Evolutionary conservation across 192 early-diverging fungal species (phyloP).

Genomic region (Bifiguratus adelaidae): DNA sequence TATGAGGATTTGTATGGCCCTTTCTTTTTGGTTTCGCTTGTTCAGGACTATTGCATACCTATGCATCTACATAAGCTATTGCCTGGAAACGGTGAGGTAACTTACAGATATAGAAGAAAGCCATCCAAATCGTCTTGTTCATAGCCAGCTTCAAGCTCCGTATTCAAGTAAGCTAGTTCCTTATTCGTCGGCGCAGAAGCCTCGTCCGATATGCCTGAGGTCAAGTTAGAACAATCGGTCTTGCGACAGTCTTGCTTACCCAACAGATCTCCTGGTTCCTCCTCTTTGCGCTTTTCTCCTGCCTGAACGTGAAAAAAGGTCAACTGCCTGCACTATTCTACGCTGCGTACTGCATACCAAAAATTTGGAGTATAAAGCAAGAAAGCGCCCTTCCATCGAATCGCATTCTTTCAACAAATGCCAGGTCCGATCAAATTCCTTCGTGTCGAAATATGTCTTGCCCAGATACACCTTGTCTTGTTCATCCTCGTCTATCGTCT

Average conservation of each 20-base stretch:
- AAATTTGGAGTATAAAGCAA: constrained; percentile 71
- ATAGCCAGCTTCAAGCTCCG: constrained; percentile 29
- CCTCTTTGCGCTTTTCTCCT: constrained; percentile 47
- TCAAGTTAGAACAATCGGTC: background rate
- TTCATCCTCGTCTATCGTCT: no score
- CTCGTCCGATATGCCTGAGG: constrained; percentile 32
- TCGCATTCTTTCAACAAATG: constrained; percentile 32
- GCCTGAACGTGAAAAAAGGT: constrained; percentile 15
- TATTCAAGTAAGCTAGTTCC: constrained; percentile 28
- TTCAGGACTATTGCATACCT: constrained; percentile 44
- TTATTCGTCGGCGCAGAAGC: constrained; percentile 25
- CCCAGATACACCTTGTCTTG: constrained; percentile 51
- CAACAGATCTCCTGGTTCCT: constrained; percentile 42
- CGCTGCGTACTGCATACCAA: constrained; percentile 31
- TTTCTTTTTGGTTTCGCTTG: constrained; percentile 19
- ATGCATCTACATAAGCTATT: constrained; percentile 4
- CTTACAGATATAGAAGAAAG: constrained; percentile 61
- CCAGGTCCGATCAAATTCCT: constrained; percentile 58
- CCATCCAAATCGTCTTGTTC: constrained; percentile 40
- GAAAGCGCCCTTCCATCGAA: constrained; percentile 48
- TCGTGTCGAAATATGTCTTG: constrained; percentile 61
- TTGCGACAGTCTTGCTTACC: constrained; percentile 11
- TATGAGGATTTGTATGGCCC: constrained; percentile 44
- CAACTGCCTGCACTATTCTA: no score
- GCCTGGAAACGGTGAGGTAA: background rate